phyloP scores from a whole-genome alignment of 352 stramenopile species.

The Phytophthora multivora region DNA sequence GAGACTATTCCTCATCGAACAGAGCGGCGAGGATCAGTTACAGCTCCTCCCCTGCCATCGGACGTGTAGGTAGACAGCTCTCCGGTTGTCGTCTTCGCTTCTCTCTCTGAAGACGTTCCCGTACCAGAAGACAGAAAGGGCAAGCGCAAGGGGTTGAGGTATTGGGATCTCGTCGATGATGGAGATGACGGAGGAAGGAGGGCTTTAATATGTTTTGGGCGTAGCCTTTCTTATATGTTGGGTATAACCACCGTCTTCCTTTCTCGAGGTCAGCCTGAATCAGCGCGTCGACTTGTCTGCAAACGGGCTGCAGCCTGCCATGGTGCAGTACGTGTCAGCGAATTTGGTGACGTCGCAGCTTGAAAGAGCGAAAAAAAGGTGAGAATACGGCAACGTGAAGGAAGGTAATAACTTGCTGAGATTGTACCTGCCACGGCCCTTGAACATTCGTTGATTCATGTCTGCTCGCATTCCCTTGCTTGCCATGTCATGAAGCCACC shows the following conservation, averaged over 20 bases:
- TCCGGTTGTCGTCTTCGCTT: conserved; percentile 17
- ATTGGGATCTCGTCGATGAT: conserved; percentile 21
- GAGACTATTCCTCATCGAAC: conserved; percentile 38
- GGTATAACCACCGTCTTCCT: conserved; percentile 13
- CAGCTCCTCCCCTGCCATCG: conserved; percentile 22
- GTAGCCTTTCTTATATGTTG: conserved; percentile 29
- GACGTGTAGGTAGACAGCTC: conserved; percentile 41
- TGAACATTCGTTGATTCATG: conserved; percentile 85
- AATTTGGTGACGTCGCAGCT: conserved; percentile 88
- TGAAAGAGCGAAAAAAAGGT: conserved; percentile 16
- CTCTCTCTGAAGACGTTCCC: conserved; percentile 19
- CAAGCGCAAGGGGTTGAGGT: conserved; percentile 16
- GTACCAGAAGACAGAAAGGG: conserved; percentile 16
- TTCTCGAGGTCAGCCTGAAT: conserved; percentile 11
- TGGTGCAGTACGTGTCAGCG: conserved; percentile 84
- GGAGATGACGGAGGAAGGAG: conserved; percentile 33
- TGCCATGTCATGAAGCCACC: conserved; percentile 81
- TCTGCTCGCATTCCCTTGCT: conserved; percentile 67
- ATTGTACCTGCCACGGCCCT: conserved; percentile 70
- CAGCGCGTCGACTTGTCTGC: conserved; percentile 85
- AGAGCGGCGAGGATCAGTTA: conserved; percentile 60
- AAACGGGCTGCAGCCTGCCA: conserved; percentile 85
- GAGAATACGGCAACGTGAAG: conserved; percentile 4
- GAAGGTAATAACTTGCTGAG: conserved; percentile 5
- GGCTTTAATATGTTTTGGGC: conserved; percentile 42